Base-by-base conservation (phyloP, 495 filamentous ascomycete species). In the Daldinia grandis region DNA sequence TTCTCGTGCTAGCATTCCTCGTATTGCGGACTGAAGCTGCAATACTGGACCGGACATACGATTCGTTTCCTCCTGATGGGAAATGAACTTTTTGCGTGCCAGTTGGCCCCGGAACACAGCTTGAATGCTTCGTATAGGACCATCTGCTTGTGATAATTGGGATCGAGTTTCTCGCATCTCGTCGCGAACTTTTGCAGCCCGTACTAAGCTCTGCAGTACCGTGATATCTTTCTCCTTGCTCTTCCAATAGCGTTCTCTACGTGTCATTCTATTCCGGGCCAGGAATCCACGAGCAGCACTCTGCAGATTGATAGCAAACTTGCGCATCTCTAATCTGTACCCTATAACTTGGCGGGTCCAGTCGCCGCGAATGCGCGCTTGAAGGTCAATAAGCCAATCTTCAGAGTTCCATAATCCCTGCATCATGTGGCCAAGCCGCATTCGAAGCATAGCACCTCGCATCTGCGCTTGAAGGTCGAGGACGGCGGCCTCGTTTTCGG, bases 391-490 rank as follows among this genome's bases (percentile, higher is more conserved):
- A 15, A 98, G 80, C 76, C 85, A 81, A 12, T 89, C 86, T 78
- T 99, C 96, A 10, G 86, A 86, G 71, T 96, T 90, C 95, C 96
- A 98, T n/a, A 98, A 83, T 30, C 87, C 78, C 72, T 95, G 91
- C 95, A 98, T 98, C 53, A 85, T 85, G 9, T 91, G 80, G 15
- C 94, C 95, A 12, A 98, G 87, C 62, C 86, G 85, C 78, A 97
- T 81, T 54, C 96, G 87, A 24, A 92, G 68, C 60, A 95, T 78
- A 8, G 93, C 92, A 15, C 95, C 96, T 65, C 91, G 86, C n/a
- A 93, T 87, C 74, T 97, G 93, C 21, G 91, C 86, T 75, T 99
- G 96, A 24, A 99, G 84, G 60, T 98, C 94, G 9, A 87, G 53
- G 40, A 98, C 88, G 0, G 84, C 81, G 1, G 74, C 76, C 74